Base-by-base conservation (phyloP, 179 eudicot species). In the Camellia oleifera region DNA sequence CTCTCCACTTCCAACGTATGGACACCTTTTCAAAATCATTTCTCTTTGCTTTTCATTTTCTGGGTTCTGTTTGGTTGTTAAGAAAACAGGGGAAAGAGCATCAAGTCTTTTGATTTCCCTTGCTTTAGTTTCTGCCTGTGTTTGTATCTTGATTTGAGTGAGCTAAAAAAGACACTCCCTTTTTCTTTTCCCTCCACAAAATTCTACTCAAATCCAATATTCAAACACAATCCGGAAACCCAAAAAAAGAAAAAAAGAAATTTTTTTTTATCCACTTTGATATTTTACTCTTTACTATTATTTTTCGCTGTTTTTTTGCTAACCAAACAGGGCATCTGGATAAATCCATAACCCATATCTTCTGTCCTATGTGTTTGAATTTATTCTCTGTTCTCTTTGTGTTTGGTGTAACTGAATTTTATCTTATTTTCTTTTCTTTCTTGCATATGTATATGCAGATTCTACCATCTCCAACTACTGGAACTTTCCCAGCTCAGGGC, bases 1-100 rank as follows among this genome's bases (percentile, higher is more conserved):
- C 88, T 91, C 48, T 83, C 93, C 26, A 78, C 89, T 26, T 87
- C 93, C 20, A 69, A 85, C 58, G 98, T 93, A 78, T 60, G 88
- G 11, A 10, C 82, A 17, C 58, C 86, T n/a, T 6, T 32, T 32
- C 50, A 18, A 9, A 0, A 4, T 20, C 42, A 12, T 26, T 50
- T 18, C 11, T 20, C 15, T 72, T 56, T 26, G 56, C 63, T 73
- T 73, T 54, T 53, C 64, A 2, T 26, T 73, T 8, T 68, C 40
- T 11, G 75, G 42, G 32, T 56, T 54, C 20, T 74, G 64, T 56
- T 57, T 74, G 65, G 13, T 74, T 74, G n/a, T 2, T 53, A 13
- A 50, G 76, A 20, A 65, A 72, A 18, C 40, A 69, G 53, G 1
- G n/a, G 50, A 45, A 44, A 17, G 50, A 50, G 26, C 15, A 23